Conservation (phyloP, 2,329 filamentous ascomycete genomes). For the Botrytis fragariae region DNA sequence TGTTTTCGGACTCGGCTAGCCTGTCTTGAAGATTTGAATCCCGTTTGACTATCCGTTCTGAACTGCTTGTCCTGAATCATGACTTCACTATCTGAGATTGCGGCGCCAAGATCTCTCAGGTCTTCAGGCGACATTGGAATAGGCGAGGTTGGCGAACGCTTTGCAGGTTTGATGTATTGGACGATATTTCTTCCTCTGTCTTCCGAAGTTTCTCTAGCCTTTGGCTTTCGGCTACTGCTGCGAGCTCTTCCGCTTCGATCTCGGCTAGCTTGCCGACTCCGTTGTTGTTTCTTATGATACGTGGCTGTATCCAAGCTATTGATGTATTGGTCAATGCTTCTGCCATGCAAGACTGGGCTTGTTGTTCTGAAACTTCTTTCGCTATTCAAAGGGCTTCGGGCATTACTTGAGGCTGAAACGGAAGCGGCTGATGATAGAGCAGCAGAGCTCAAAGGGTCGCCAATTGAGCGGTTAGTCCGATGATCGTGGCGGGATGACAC, state of each 20-base stretch:
- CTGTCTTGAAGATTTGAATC: conserved; percentile 39
- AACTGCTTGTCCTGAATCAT: conserved; percentile 30
- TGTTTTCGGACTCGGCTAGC: conserved; percentile 37
- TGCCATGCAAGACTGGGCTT: conserved; percentile 58
- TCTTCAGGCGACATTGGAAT: conserved; percentile 94
- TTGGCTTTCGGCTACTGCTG: conserved; percentile 49
- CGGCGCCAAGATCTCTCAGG: conserved; percentile 56
- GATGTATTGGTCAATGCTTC: conserved; percentile 79
- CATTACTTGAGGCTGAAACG: conserved; percentile 51
- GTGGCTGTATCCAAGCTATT: conserved; percentile 79
- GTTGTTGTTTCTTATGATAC: conserved; percentile 55
- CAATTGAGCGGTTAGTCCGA: conserved; percentile 1
- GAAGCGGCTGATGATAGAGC: conserved; percentile 52
- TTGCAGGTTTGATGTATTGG: conserved; percentile 62
- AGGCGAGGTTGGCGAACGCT: conserved; percentile 87
- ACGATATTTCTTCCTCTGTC: conserved; percentile 68
- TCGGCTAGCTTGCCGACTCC: conserved; percentile 46
- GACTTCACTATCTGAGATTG: conserved; percentile 37
- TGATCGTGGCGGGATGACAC: conserved; percentile 51
- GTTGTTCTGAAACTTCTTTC: conserved; percentile 49
- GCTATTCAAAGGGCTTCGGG: conserved; percentile 38
- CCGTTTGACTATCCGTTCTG: conserved; percentile 32
- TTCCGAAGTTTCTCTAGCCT: conserved; percentile 61
- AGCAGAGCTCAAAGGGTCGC: conserved; percentile 37
- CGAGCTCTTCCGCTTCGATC: conserved; percentile 43